phyloP scores from a whole-genome alignment of 2,329 filamentous ascomycete species.

The Colletotrichum sp. region DNA sequence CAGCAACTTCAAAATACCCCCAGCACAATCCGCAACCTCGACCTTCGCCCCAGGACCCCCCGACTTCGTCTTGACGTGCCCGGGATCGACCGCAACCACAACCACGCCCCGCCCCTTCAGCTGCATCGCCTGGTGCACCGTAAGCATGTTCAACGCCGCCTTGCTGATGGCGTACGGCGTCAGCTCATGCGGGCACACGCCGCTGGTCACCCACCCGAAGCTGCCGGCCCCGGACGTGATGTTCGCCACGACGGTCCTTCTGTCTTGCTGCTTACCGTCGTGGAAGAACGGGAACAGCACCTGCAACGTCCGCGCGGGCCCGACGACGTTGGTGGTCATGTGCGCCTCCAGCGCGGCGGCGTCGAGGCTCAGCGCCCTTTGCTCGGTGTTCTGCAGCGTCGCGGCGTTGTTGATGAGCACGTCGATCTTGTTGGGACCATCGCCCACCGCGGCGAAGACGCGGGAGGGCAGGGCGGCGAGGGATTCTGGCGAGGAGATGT shows the following conservation, averaged over 20 bases:
- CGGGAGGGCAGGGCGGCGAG: neutral
- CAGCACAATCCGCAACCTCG: constrained; percentile 28
- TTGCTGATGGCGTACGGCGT: constrained; percentile 41
- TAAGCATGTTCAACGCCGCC: constrained; percentile 40
- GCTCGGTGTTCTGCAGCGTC: constrained; percentile 27
- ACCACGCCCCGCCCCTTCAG: constrained; percentile 27
- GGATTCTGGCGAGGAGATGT: constrained; percentile 11
- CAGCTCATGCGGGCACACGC: constrained; percentile 27
- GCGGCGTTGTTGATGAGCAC: constrained; percentile 45
- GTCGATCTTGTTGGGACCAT: constrained; percentile 8
- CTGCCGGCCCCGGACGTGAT: constrained; percentile 45
- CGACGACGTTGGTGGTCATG: constrained; percentile 50
- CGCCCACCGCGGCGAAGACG: neutral
- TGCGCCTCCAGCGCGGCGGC: constrained; percentile 39
- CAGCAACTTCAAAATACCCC: neutral
- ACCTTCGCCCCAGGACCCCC: constrained; percentile 32
- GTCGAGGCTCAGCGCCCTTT: constrained; percentile 43
- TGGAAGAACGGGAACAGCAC: constrained; percentile 35
- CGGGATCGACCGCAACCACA: constrained; percentile 35
- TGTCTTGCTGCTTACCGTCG: neutral
- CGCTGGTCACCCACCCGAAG: constrained; percentile 25
- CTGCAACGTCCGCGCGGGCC: constrained; percentile 49
- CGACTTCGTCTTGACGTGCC: constrained; percentile 39
- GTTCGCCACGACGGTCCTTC: constrained; percentile 39
- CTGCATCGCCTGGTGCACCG: constrained; percentile 32